Base-by-base conservation (phyloP, 805 yeast species). In the Saccharomycopsis vini region DNA sequence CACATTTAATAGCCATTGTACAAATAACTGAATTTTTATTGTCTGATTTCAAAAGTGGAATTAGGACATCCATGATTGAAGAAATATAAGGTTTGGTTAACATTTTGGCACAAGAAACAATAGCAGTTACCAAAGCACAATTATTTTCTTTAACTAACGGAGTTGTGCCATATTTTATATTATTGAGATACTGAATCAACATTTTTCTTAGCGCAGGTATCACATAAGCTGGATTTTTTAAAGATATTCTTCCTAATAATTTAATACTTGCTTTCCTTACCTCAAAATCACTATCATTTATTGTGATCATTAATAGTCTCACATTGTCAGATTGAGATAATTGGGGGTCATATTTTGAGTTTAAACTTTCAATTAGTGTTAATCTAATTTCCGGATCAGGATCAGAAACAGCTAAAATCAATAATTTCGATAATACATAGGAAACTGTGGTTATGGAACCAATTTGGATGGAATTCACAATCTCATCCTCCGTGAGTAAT, bases 241-340 rank as follows among this genome's bases (percentile, higher is more conserved):
- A 63, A 0, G 95, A 81, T 15, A 92, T 63, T 44, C 97, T 71
- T 2, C 98, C 97, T 46, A 92, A 75, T 9, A 89, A 72, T 40
- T 71, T 71, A 28, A 90, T 75, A 0, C 95, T 82, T 13, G 77
- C 82, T 54, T 83, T 78, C 44, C 95, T 73, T 9, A 92, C 82
- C 9, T 77, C 78, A 57, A 92, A 92, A 2, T 74, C 75, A 60
- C 90, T 97, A 62, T 92, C 99, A 57, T 92, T 85, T 45, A 90
- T 65, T 0, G 96, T 90, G 68, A 89, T 84, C 55, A 90, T 86
- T 19, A 92, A 66, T 12, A 89, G 62, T 43, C 86, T 71, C 26
- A 89, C 90, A 59, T 88, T 89, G 47, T 85, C 95, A 1, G 96
- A 94, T 59, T 92, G 97, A 0, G 97, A 86, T 26, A 92, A 62